Base-by-base conservation (phyloP, 495 filamentous ascomycete species). In the Apodospora peruviana region DNA sequence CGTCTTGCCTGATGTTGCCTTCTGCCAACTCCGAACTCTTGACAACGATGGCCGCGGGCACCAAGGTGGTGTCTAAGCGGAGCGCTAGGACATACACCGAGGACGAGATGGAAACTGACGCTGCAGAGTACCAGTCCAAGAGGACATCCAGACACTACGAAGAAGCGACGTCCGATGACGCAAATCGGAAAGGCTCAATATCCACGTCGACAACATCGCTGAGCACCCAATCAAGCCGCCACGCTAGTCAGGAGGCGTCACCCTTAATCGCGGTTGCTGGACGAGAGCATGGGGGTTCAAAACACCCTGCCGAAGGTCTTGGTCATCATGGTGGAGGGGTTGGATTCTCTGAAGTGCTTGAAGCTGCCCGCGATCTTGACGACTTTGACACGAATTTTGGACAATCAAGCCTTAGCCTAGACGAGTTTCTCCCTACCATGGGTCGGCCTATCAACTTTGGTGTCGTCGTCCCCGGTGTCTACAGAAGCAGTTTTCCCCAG, bases 401-500 rank as follows among this genome's bases (percentile, higher is more conserved):
- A 14, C 43, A 41, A 24, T 40, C 46, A 10, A 22, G 7, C 18
- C 20, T 19, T 11, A 47, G 37, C 11, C 20, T 40, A 1, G 44
- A 57, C 14, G 35, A 49, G 43, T 21, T 17, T 32, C 40, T 65
- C 3, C 46, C 52, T 4, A 9, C 40, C 2, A 50, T 42, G 20
- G 67, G 68, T 12, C 69, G 74, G 4, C 84, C 85, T 4, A 53
- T 63, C 42, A 90, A 91, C 53, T 90, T 87, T 55, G 84, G 78
- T 21, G 62, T 76, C 35, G 82, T 88, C 9, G 67, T 78, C 5
- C 73, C 76, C 3, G 83, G 82, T 9, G 72, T 95, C 4, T 94
- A 86, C 58, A 80, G 89, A n/a, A 87, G 84, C 58, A 80, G 80
- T 38, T 93, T 86, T 55, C 89, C 89, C 1, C 66, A 76, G 39